Evolutionary conservation across 768 basidiomycete species (phyloP).

Genomic region (Amanita pallidorosea): DNA sequence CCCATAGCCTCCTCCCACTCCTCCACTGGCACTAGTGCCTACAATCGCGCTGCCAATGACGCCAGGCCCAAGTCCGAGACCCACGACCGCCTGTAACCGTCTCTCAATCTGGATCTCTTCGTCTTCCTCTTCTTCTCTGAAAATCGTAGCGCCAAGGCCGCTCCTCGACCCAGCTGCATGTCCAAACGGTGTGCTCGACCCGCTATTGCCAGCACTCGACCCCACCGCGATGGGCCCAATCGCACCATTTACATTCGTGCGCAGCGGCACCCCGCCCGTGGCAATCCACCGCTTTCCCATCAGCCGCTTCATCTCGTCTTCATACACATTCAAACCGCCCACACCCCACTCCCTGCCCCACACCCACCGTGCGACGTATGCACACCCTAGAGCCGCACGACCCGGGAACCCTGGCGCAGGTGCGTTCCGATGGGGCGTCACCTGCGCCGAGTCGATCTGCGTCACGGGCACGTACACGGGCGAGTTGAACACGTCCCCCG

Average conservation of each 20-base stretch:
- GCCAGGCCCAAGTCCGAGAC: conserved; percentile 14
- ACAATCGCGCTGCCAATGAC: conserved; percentile 25
- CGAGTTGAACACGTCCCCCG: conserved; percentile 77
- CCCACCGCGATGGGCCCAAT: conserved; percentile 8
- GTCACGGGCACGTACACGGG: conserved; percentile 66
- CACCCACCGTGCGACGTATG: conserved; percentile 79
- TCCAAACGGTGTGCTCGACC: conserved; percentile 58
- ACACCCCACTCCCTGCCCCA: conserved; percentile 60
- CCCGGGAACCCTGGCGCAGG: conserved; percentile 61
- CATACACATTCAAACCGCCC: conserved; percentile 50
- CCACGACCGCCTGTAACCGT: conserved; percentile 8
- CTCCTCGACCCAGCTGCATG: conserved; percentile 18
- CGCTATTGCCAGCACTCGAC: conserved; percentile 46
- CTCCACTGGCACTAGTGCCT: conserved; percentile 18
- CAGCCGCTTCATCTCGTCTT: conserved; percentile 69
- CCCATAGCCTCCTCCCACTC: not conserved
- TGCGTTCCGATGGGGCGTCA: conserved; percentile 62
- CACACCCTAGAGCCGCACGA: conserved; percentile 61
- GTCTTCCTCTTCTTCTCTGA: conserved; percentile 71
- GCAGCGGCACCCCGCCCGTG: conserved; percentile 43
- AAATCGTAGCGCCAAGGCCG: conserved; percentile 33
- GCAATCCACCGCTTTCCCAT: conserved; percentile 68
- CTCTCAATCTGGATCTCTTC: conserved; percentile 52
- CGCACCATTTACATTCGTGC: conserved; percentile 47
- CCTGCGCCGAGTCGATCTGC: conserved; percentile 70